phyloP scores from a whole-genome alignment of 2,329 filamentous ascomycete species.

The Fusarium heterosporum region DNA sequence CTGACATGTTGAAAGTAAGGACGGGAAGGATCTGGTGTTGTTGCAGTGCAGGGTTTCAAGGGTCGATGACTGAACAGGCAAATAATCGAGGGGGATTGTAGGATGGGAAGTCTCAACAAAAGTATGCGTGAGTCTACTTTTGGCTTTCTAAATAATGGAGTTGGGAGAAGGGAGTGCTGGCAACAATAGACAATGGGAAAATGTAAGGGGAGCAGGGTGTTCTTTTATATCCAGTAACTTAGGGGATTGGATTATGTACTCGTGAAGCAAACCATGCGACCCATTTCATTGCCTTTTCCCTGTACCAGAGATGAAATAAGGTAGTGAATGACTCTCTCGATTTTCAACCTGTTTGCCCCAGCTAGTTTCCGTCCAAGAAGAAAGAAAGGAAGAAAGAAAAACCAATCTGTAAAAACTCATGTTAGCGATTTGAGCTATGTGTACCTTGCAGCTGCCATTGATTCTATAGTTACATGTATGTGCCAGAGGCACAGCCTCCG shows the following conservation, averaged over 20 bases:
- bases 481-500: not conserved
- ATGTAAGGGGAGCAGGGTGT: not conserved
- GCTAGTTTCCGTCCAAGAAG: not conserved
- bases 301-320: not conserved
- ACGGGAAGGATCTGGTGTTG: not conserved
- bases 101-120: not conserved
- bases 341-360: slow-evolving; percentile 6
- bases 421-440: not conserved
- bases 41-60: not conserved
- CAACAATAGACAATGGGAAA: not conserved
- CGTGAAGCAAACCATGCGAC: not conserved
- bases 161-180: not conserved
- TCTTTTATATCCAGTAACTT: not conserved
- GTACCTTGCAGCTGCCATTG: not conserved
- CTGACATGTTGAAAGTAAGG: not conserved
- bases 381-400: not conserved
- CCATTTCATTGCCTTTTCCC: slow-evolving; percentile 6
- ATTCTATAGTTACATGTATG: not conserved
- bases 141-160: not conserved
- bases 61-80: not conserved
- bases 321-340: not conserved
- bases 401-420: slow-evolving; percentile 4
- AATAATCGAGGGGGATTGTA: not conserved
- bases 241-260: not conserved
- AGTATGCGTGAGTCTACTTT: not conserved